Evolutionary conservation across 805 yeast species (phyloP).

Genomic region (Lachancea thermotolerans): DNA sequence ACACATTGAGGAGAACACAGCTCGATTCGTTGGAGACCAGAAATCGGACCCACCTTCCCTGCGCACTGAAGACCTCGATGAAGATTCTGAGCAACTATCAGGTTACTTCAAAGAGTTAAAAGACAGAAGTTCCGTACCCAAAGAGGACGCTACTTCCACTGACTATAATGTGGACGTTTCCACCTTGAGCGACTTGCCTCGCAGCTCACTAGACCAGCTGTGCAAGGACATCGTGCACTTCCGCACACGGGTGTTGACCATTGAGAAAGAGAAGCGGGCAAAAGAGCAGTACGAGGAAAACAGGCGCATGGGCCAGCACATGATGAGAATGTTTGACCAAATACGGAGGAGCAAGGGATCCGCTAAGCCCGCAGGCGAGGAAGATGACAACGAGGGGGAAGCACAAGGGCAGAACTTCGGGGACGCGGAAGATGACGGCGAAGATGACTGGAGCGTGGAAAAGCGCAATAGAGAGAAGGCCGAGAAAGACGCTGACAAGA

Average conservation of each 20-base stretch:
- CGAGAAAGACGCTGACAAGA: constrained; percentile 12
- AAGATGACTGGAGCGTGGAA: constrained; percentile 14
- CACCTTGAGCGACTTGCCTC: constrained; percentile 28
- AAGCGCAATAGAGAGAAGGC: constrained; percentile 10
- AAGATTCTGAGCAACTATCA: neutral
- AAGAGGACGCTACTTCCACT: constrained; percentile 8
- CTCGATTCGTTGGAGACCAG: constrained; percentile 12
- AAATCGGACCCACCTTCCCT: neutral
- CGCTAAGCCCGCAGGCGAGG: constrained; percentile 4
- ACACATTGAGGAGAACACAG: constrained; percentile 19
- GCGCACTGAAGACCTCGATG: constrained; percentile 1
- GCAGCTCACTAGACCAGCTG: constrained; percentile 23
- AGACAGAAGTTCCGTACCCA: neutral
- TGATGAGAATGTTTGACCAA: constrained; percentile 25
- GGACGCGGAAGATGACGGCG: constrained; percentile 14
- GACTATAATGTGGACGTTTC: constrained; percentile 25
- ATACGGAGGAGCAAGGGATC: constrained; percentile 17
- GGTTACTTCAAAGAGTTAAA: constrained; percentile 1
- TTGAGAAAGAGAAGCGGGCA: constrained; percentile 46
- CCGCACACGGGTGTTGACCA: constrained; percentile 45
- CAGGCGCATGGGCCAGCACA: constrained; percentile 19
- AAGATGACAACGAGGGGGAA: constrained; percentile 12
- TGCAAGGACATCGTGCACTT: constrained; percentile 47
- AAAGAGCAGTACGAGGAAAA: constrained; percentile 33
- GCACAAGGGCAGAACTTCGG: constrained; percentile 6